Evolutionary conservation across 805 yeast species (phyloP).

Genomic region (Scheffersomyces coipomensis): DNA sequence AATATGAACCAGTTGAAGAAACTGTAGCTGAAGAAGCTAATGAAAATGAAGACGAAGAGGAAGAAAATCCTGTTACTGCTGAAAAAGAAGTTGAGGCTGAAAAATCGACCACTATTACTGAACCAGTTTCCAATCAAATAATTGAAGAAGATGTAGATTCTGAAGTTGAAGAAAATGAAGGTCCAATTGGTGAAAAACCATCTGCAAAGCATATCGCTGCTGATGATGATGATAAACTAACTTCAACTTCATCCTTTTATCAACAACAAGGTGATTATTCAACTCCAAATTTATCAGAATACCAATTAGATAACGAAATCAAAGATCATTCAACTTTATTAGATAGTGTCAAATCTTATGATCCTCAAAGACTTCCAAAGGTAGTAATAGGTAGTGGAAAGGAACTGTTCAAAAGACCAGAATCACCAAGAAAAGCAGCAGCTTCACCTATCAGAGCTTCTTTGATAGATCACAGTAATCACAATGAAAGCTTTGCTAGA

Average conservation of each 20-base stretch:
- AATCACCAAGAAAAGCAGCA: background rate
- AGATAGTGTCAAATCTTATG: slow-evolving; percentile 33
- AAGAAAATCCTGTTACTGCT: slow-evolving; percentile 2
- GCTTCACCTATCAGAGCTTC: slow-evolving; percentile 8
- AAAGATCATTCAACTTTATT: slow-evolving; percentile 34
- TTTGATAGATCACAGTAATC: slow-evolving; percentile 8
- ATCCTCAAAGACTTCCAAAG: slow-evolving; percentile 28
- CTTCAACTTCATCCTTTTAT: slow-evolving; percentile 1
- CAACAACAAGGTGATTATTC: slow-evolving; percentile 24
- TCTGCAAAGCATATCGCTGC: background rate
- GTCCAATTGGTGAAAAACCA: slow-evolving; percentile 3
- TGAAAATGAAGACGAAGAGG: slow-evolving; percentile 23
- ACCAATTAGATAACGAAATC: slow-evolving; percentile 41
- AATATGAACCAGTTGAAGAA: slow-evolving; percentile 18
- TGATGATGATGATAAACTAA: background rate
- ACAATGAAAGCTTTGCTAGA: background rate
- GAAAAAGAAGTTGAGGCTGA: slow-evolving; percentile 7
- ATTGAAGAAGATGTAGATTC: slow-evolving; percentile 8
- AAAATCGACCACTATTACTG: no score
- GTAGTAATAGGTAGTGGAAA: slow-evolving; percentile 11
- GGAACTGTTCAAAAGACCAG: slow-evolving; percentile 1
- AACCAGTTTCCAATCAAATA: no score
- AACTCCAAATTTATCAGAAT: slow-evolving; percentile 44
- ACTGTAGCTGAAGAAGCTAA: slow-evolving; percentile 7
- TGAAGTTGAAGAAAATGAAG: slow-evolving; percentile 4